Percentiles rank a stretch among this genome's conserved stretches.
Evolutionary conservation across 192 early-diverging fungal genomes (phyloP).

Genomic region (Rhizophagus sp.): DNA sequence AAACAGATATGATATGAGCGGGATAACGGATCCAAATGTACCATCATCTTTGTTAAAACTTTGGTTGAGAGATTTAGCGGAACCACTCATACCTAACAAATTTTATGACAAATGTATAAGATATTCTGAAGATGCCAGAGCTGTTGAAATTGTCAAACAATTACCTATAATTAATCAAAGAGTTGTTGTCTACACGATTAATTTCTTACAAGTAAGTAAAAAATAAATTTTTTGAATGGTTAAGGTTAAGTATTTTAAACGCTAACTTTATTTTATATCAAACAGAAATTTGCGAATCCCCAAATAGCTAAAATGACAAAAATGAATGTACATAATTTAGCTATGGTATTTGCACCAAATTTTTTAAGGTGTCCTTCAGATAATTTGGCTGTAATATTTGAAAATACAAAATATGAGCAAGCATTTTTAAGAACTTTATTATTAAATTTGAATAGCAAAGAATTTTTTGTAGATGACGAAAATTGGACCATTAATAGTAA

Average conservation of each 20-base stretch:
- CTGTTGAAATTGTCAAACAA: conserved; percentile 48
- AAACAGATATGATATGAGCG: conserved; percentile 68
- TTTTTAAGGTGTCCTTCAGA: conserved; percentile 85
- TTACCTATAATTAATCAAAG: conserved; percentile 65
- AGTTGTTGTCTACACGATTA: conserved; percentile 76
- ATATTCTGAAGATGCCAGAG: conserved; percentile 53
- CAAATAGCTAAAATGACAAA: conserved; percentile 75
- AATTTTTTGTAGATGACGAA: not conserved
- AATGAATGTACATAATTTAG: conserved; percentile 89
- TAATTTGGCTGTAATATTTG: conserved; percentile 53
- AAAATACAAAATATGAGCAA: conserved; percentile 28
- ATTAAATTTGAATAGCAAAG: conserved; percentile 9
- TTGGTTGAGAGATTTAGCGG: conserved; percentile 92
- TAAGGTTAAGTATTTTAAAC: no score
- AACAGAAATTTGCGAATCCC: conserved; percentile 70
- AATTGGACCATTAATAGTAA: no score
- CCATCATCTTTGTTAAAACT: conserved; percentile 89
- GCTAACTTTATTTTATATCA: not conserved
- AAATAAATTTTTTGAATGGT: no score
- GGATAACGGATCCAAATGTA: conserved; percentile 87
- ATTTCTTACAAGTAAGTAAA: conserved; percentile 64
- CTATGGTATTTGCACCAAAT: conserved; percentile 97
- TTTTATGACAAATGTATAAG: conserved; percentile 79
- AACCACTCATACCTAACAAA: conserved; percentile 83
- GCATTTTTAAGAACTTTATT: conserved; percentile 13